Evolutionary conservation across 1,139 yeast species (phyloP).

Genomic region (Suhomyces anneliseae): DNA sequence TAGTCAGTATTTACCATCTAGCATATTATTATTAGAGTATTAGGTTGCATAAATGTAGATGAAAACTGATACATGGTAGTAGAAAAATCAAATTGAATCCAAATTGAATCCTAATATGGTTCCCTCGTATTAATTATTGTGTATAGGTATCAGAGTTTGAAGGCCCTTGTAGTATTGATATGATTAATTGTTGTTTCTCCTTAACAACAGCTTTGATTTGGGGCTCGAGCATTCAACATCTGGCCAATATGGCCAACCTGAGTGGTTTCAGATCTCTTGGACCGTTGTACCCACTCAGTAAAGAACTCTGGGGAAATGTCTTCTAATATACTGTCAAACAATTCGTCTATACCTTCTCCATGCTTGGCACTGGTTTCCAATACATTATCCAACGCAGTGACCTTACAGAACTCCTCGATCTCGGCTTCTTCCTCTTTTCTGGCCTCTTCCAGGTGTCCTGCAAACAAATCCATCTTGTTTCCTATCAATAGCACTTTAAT

Average conservation of each 20-base stretch:
- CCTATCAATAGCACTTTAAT: constrained; percentile 19
- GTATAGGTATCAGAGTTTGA: no score
- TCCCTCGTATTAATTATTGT: no score
- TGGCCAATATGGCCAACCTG: constrained; percentile 3
- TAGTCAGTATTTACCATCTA: constrained; percentile 7
- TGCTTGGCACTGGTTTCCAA: constrained; percentile 49
- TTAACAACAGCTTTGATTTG: constrained; percentile 4
- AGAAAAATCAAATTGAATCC: background rate
- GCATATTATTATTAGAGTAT: constrained; percentile 2
- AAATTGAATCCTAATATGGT: no score
- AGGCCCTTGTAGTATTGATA: no score
- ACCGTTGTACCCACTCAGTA: constrained; percentile 5
- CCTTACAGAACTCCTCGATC: constrained; percentile 10
- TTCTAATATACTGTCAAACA: constrained; percentile 44
- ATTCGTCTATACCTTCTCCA: constrained; percentile 42
- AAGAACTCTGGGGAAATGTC: constrained; percentile 39
- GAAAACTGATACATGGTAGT: background rate
- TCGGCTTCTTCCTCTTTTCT: background rate
- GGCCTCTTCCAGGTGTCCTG: background rate
- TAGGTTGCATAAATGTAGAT: no score
- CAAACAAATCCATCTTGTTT: constrained; percentile 15
- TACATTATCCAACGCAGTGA: constrained; percentile 12
- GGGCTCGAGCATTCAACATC: constrained; percentile 1
- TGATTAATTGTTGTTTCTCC: no score
- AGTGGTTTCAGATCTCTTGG: background rate